Evolutionary conservation across 2,329 filamentous ascomycete genomes (phyloP).

Genomic region (Xylariaceae sp.): DNA sequence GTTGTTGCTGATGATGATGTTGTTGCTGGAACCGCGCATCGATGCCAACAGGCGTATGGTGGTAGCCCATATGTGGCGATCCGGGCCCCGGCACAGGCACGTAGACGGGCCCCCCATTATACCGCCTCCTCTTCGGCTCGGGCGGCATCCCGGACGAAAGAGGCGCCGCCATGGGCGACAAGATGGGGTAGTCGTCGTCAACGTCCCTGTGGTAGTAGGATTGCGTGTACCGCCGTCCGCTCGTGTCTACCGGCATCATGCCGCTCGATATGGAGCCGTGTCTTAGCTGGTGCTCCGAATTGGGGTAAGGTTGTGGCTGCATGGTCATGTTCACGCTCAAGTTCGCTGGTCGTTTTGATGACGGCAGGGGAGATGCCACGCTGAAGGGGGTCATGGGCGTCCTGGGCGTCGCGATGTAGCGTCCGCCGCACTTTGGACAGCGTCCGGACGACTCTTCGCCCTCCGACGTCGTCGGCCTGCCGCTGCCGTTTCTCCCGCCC

Average conservation of each 20-base stretch:
- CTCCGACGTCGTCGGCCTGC: conserved; percentile 22
- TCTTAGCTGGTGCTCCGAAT: conserved; percentile 26
- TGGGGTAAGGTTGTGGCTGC: conserved; percentile 21
- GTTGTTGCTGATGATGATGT: neutral
- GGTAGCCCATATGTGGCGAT: conserved; percentile 37
- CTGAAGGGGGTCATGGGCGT: conserved; percentile 49
- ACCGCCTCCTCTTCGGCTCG: conserved; percentile 32
- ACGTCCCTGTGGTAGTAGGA: conserved; percentile 35
- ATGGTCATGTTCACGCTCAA: conserved; percentile 15
- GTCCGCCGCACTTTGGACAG: conserved; percentile 68
- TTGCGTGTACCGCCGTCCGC: conserved; percentile 57
- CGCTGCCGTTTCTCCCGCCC: conserved; percentile 36
- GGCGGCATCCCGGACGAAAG: conserved; percentile 17
- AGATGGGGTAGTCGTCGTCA: conserved; percentile 32
- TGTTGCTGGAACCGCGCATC: conserved; percentile 20
- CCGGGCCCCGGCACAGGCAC: conserved; percentile 33
- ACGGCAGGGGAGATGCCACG: conserved; percentile 31
- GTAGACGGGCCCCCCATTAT: conserved; percentile 27
- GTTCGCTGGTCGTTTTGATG: conserved; percentile 16
- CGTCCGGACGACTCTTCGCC: conserved; percentile 46
- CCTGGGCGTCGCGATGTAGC: conserved; percentile 56
- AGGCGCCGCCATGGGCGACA: conserved; percentile 26
- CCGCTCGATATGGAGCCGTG: conserved; percentile 25
- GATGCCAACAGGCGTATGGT: conserved; percentile 29
- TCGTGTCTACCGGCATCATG: conserved; percentile 45